Evolutionary conservation across 2,329 filamentous ascomycete genomes (phyloP), one percentile per base, ranked within the genome.

Genomic region (Aspergillus tubingensis): DNA sequence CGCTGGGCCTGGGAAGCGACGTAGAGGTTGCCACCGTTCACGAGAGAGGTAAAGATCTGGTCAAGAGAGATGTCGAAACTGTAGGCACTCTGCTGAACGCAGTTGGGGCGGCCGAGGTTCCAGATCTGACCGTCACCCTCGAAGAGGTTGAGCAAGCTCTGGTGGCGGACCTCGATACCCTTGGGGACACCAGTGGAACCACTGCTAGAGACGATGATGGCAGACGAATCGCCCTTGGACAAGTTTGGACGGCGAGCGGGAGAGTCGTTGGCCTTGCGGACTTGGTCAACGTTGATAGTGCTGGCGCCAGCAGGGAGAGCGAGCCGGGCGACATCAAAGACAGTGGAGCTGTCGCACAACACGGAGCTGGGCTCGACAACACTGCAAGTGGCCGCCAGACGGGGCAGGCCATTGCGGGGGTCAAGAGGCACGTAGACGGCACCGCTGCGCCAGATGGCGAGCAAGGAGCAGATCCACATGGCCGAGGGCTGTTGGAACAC

Each of bases 401-500:
- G 69, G n/a, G 64, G 47, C 6, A 65, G 53, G 0, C 70, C 67
- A 7, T 64, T 68, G 11, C 68, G 66, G 3, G 65, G 61, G 55
- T 77, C 75, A 8, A 79, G 52, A 0, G 76, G 75, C 5, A 77
- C 55, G 52, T 77, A 78, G 3, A 68, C 60, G 7, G 67, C 73
- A 3, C 74, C 74, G 21, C 72, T 59, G 1, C 68, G 63, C 48
- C 73, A 52, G 19, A 76, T 70, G 5, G 73, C 75, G 3, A 79
- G 63, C 49, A 76, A 60, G 6, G 71, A 74, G 41, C 66, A 69
- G 25, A 73, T 66, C 66, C 66, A 70, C 38, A 70, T 63, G 7
- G 57, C 25, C 25, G 58, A 43, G 2, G 54, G 49, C 6, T 61
- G 39, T 7, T 32, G 25, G 27, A 55, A 53, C 8, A 61, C 44